Percentiles rank a stretch among this genome's conserved stretches.
Conservation (phyloP, 495 filamentous ascomycete species). For the Xylaria grammica region DNA sequence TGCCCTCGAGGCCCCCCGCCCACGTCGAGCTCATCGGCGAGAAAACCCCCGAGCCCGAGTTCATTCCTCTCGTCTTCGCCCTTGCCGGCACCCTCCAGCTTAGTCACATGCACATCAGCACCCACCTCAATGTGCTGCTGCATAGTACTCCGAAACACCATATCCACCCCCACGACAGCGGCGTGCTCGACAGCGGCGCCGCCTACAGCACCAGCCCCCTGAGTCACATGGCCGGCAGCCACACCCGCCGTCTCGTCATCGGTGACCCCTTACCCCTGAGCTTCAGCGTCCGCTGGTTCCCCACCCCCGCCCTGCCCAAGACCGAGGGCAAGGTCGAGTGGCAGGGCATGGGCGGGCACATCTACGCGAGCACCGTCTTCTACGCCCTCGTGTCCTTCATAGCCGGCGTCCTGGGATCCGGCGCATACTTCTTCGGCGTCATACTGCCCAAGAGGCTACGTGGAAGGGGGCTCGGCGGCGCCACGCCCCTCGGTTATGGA, state of each 20-base stretch:
- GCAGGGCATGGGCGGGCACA: conserved; percentile 68
- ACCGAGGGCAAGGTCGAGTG: conserved; percentile 59
- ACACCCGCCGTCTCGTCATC: conserved; percentile 72
- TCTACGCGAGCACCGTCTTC: conserved; percentile 69
- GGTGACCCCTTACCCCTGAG: conserved; percentile 82
- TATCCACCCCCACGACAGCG: conserved; percentile 61
- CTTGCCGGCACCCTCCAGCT: conserved; percentile 86
- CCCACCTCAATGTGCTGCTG: conserved; percentile 83
- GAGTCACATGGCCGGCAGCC: conserved; percentile 58
- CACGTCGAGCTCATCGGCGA: conserved; percentile 52
- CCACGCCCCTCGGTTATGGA: conserved; percentile 59
- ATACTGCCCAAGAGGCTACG: conserved; percentile 62
- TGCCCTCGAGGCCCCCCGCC: conserved; percentile 75
- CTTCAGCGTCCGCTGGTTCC: conserved; percentile 86
- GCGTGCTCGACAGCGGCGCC: conserved; percentile 79
- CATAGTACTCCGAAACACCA: conserved; percentile 70
- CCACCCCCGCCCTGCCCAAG: conserved; percentile 68
- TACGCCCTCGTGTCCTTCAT: conserved; percentile 65
- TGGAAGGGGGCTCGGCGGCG: conserved; percentile 56
- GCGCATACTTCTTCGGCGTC: conserved; percentile 67
- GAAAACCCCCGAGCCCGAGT: conserved; percentile 52
- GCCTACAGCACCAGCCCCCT: conserved; percentile 85
- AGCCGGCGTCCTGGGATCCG: conserved; percentile 58
- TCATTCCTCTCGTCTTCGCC: conserved; percentile 76
- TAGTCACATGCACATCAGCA: conserved; percentile 89